These are phyloP conservation scores for Phaeodactylum tricornutum DNA, from an alignment of 108 stramenopile species.

Conservation along the genomic window DNA sequence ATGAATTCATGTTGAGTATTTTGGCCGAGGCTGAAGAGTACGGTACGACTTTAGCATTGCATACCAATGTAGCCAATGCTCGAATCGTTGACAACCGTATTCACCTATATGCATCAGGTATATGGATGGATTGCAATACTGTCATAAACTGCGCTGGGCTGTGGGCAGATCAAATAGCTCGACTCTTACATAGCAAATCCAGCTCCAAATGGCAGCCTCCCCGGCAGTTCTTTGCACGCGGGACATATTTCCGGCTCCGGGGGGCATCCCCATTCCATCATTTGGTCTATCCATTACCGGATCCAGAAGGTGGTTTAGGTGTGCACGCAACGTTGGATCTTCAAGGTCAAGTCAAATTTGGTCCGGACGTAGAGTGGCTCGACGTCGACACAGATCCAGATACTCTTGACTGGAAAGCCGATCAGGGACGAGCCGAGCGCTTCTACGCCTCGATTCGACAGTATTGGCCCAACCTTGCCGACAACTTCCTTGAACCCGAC, in stretches of 20 bases:
- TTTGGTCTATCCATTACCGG: constrained; percentile 77
- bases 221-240: constrained; percentile 52
- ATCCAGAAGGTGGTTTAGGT: constrained; percentile 63
- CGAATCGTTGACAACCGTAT: background rate
- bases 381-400: constrained; percentile 24
- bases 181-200: constrained; percentile 17
- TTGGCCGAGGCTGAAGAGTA: constrained; percentile 62
- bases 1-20: constrained; percentile 48
- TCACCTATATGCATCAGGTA: constrained; percentile 20
- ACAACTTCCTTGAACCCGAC: constrained; percentile 42
- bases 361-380: constrained; percentile 83
- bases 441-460: constrained; percentile 61
- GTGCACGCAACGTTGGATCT: constrained; percentile 81
- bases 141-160: constrained; percentile 67
- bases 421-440: constrained; percentile 28
- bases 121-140: constrained; percentile 43
- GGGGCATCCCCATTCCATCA: constrained; percentile 52
- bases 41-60: constrained; percentile 45
- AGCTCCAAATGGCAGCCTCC: constrained; percentile 30
- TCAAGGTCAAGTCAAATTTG: constrained; percentile 54
- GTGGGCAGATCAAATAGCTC: constrained; percentile 42
- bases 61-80: constrained; percentile 41
- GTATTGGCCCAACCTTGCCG: constrained; percentile 65
- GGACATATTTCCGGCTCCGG: constrained; percentile 52
- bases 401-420: constrained; percentile 42